Percentiles rank a stretch among this genome's conserved stretches.
Evolutionary conservation across 129 eudicot genomes (phyloP).

Genomic region (Deinandra increscens): DNA sequence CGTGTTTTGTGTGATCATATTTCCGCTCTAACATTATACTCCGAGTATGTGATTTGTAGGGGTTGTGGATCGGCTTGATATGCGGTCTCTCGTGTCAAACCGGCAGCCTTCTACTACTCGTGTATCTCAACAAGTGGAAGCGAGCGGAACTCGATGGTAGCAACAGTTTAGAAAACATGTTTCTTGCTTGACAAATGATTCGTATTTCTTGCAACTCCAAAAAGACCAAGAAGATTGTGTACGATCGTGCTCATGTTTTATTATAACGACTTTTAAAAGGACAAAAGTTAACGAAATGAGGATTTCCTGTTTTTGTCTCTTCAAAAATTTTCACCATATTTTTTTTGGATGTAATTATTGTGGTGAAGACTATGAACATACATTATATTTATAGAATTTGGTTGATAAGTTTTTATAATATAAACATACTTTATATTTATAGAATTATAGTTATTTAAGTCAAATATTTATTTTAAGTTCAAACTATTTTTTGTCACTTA

Average conservation of each 20-base stretch:
- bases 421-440: too few relatives aligned
- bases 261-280: too few relatives aligned
- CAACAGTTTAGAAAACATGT: not conserved
- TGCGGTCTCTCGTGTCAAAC: constrained; percentile 63
- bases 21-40: not conserved
- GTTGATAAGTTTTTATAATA: too few relatives aligned
- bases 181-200: constrained; percentile 11
- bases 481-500: too few relatives aligned
- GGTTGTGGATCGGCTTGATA: constrained; percentile 74
- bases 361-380: too few relatives aligned
- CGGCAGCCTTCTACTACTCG: constrained; percentile 45
- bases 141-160: constrained; percentile 33
- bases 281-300: too few relatives aligned
- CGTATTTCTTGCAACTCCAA: not conserved
- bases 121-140: constrained; percentile 45
- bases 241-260: not conserved
- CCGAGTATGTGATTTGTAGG: constrained; percentile 35
- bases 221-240: not conserved
- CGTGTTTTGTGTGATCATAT: not conserved
- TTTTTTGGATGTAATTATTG: too few relatives aligned
- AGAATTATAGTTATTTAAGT: too few relatives aligned
- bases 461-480: too few relatives aligned
- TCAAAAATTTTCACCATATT: too few relatives aligned
- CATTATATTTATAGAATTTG: too few relatives aligned
- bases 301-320: too few relatives aligned